These are phyloP conservation scores for Hirschioporus abietinus DNA, from an alignment of 768 basidiomycete genomes.

Conservation along the genomic window DNA sequence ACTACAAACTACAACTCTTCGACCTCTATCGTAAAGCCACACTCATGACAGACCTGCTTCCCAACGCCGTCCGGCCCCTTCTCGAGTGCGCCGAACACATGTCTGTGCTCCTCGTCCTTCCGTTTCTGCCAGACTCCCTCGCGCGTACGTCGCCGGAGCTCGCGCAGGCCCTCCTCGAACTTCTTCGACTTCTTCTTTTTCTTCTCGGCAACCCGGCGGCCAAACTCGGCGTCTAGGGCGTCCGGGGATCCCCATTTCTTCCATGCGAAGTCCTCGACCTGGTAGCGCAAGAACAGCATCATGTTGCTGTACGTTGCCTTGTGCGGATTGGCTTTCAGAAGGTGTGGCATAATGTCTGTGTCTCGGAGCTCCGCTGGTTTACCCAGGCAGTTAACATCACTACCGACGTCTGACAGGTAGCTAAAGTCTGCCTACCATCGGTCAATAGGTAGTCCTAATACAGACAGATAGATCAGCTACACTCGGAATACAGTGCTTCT, in stretches of 20 bases:
- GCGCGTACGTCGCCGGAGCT: slow-evolving; percentile 78
- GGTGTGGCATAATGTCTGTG: slow-evolving; percentile 85
- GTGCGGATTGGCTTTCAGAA: slow-evolving; percentile 92
- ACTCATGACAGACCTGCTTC: slow-evolving; percentile 77
- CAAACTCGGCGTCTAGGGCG: slow-evolving; percentile 84
- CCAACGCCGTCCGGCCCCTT: slow-evolving; percentile 47
- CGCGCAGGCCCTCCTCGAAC: slow-evolving; percentile 85
- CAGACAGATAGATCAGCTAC: slow-evolving; percentile 1
- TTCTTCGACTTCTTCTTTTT: slow-evolving; percentile 90
- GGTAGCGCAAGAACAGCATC: slow-evolving; percentile 94
- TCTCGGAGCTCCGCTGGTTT: slow-evolving; percentile 86
- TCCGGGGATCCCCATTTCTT: slow-evolving; percentile 97
- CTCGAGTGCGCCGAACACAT: slow-evolving; percentile 66
- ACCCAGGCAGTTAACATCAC: slow-evolving; percentile 4
- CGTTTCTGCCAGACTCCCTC: slow-evolving; percentile 88
- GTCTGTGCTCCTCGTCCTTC: slow-evolving; percentile 84
- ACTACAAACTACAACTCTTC: slow-evolving; percentile 57
- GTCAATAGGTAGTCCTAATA: slow-evolving; percentile 88
- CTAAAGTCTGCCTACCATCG: slow-evolving; percentile 54
- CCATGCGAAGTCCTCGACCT: slow-evolving; percentile 96
- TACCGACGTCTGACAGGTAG: slow-evolving; percentile 4
- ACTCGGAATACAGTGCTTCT: background rate
- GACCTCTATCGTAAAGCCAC: slow-evolving; percentile 88
- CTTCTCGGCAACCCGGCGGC: slow-evolving; percentile 72
- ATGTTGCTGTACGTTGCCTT: slow-evolving; percentile 95